Base-by-base conservation (phyloP, 1,139 yeast genomes). In the Kodamaea sp. region DNA sequence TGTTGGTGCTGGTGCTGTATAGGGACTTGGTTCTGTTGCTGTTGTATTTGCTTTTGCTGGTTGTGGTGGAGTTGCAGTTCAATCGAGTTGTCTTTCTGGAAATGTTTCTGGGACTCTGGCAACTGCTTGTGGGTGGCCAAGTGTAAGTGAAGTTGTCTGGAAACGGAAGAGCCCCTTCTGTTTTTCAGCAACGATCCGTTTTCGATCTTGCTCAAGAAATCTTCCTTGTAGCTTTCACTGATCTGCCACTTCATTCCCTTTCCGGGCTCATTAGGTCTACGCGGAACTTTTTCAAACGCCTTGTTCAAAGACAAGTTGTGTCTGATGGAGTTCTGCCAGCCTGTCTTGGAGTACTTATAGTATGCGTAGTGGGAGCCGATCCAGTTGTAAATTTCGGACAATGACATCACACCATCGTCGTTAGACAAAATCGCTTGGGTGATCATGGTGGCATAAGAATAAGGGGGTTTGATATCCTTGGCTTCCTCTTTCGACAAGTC, bases 211-310 rank as follows among this genome's bases (percentile, higher is more conserved):
- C 73, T 78, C 55, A 89, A 66, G 50, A 89, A 90, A 46, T 94
- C 98, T 34, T 80, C 82, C 51, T 85, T 83, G 56, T 85, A 89
- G 30, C 82, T 70, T 28, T 86, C 94, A 46, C 89, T 80, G 39
- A 92, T 90, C 63, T 89, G 95, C 99, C 99, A 92, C 63, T 92
- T 92, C 95, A 92, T 92, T 44, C 98, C 98, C 60, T 92, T 92
- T 20, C 99, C 98, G 0, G 98, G 97, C 61, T 92, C 97, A 58
- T 88, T 85, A 13, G 95, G 92, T 57, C 87, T 79, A 53, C 98
- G 75, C 16, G 98, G 96, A 16, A 90, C 97, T 63, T 92, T 92
- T 55, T 90, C 97, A 53, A 86, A 86, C 7, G 95, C 92, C 57
- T 86, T 86, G 58, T 85, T 86, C 35, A 86, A 65, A 3, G 94